Conservation (phyloP, 306 rosid genomes). For the Cucumis hystrix region DNA sequence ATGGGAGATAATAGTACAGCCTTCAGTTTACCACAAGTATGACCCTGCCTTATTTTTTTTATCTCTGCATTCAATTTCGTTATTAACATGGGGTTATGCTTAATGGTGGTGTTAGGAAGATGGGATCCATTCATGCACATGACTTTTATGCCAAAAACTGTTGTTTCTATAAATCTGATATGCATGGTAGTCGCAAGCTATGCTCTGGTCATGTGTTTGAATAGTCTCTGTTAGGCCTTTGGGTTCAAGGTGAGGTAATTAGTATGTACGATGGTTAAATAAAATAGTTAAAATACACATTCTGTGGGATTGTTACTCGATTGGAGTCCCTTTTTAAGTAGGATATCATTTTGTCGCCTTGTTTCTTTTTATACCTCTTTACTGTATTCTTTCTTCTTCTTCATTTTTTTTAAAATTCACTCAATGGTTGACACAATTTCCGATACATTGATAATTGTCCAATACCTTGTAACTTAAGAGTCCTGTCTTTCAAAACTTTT, state of each 20-base stretch:
- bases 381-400: too few relatives aligned
- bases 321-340: too few relatives aligned
- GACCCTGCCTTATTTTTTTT: slow-evolving; percentile 10
- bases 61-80: not conserved
- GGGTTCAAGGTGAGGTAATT: not conserved
- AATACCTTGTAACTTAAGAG: not conserved
- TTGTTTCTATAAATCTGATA: not conserved
- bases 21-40: slow-evolving; percentile 91
- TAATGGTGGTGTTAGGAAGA: not conserved
- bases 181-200: not conserved
- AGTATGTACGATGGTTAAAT: not conserved
- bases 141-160: not conserved
- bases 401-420: too few relatives aligned
- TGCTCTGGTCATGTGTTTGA: not conserved
- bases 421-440: not conserved
- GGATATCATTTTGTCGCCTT: too few relatives aligned
- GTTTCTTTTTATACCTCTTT: too few relatives aligned
- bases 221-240: not conserved
- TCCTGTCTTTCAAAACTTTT: not conserved
- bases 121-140: not conserved
- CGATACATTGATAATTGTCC: not conserved
- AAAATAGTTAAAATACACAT: not conserved
- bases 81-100: not conserved
- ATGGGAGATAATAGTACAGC: slow-evolving; percentile 98
- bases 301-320: too few relatives aligned